phyloP scores from a whole-genome alignment of 345 rosid genomes.

The Eucalyptus viminalis region DNA sequence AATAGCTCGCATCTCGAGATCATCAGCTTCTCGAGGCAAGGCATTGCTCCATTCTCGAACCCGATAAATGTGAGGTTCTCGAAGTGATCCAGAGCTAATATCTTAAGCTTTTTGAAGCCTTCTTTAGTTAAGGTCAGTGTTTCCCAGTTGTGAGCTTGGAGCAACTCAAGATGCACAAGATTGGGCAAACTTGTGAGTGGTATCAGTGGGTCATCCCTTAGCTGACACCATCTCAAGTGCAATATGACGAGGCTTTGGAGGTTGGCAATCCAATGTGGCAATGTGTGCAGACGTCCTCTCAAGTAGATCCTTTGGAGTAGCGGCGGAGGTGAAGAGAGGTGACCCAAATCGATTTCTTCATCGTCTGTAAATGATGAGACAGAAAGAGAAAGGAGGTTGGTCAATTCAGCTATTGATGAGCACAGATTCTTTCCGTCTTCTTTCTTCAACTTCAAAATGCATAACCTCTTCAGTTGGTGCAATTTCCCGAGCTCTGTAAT shows the following conservation, averaged over 20 bases:
- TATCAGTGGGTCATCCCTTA: conserved; percentile 8
- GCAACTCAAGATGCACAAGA: conserved; percentile 12
- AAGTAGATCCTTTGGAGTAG: conserved; percentile 16
- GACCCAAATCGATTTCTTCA: conserved; percentile 5
- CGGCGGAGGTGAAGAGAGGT: conserved; percentile 7
- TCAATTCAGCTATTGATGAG: background rate
- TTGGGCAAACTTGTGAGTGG: conserved; percentile 14
- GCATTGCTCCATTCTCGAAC: conserved; percentile 10
- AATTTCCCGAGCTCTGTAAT: conserved; percentile 1
- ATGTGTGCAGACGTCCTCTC: conserved; percentile 2
- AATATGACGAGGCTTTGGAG: conserved; percentile 5
- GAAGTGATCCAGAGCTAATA: conserved; percentile 6
- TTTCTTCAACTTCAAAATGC: conserved; percentile 6
- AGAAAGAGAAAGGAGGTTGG: background rate
- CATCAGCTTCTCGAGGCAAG: conserved; percentile 1
- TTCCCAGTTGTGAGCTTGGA: conserved; percentile 11
- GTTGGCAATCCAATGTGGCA: conserved; percentile 13
- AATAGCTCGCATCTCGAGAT: conserved; percentile 6
- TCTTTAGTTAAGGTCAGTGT: background rate
- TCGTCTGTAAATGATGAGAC: background rate
- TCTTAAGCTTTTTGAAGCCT: conserved; percentile 15
- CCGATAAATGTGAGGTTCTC: conserved; percentile 1
- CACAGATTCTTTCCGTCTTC: conserved; percentile 6
- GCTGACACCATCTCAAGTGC: background rate
- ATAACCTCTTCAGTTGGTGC: conserved; percentile 1